These are phyloP conservation scores for Penicillium herquei DNA, from an alignment of 495 filamentous ascomycete species.

Conservation along the genomic window DNA sequence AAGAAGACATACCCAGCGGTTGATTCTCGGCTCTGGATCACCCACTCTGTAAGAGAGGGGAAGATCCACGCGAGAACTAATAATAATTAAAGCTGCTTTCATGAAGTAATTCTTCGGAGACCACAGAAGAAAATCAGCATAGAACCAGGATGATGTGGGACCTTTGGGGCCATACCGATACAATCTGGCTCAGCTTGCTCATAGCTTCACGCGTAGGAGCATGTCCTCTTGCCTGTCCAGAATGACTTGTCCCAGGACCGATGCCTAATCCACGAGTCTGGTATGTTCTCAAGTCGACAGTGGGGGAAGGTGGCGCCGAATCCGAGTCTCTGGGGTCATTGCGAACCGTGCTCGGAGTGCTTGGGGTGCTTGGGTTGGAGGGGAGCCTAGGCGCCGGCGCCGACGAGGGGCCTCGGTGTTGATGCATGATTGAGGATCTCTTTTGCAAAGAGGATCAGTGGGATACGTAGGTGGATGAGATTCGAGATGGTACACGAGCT, in stretches of 20 bases:
- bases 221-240: conserved; percentile 37
- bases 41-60: conserved; percentile 60
- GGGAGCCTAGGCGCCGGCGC: conserved; percentile 69
- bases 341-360: conserved; percentile 40
- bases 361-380: conserved; percentile 53
- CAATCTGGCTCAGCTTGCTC: conserved; percentile 82
- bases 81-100: conserved; percentile 82
- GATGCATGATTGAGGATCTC: conserved; percentile 65
- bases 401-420: conserved; percentile 60
- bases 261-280: conserved; percentile 38
- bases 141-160: neutral
- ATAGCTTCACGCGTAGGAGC: conserved; percentile 55
- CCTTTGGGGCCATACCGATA: conserved; percentile 60
- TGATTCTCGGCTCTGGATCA: conserved; percentile 62
- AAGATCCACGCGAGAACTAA: conserved; percentile 72
- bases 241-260: conserved; percentile 42
- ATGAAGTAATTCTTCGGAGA: conserved; percentile 76
- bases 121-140: conserved; percentile 4
- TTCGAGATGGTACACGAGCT: conserved; percentile 4
- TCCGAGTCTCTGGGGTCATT: conserved; percentile 69
- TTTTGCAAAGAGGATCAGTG: neutral
- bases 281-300: conserved; percentile 36
- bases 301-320: conserved; percentile 32
- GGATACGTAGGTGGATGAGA: neutral
- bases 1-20: conserved; percentile 84